Evolutionary conservation across 2,329 filamentous ascomycete genomes (phyloP), one percentile per base, ranked within the genome.

Genomic region (Chaetomium sp.): DNA sequence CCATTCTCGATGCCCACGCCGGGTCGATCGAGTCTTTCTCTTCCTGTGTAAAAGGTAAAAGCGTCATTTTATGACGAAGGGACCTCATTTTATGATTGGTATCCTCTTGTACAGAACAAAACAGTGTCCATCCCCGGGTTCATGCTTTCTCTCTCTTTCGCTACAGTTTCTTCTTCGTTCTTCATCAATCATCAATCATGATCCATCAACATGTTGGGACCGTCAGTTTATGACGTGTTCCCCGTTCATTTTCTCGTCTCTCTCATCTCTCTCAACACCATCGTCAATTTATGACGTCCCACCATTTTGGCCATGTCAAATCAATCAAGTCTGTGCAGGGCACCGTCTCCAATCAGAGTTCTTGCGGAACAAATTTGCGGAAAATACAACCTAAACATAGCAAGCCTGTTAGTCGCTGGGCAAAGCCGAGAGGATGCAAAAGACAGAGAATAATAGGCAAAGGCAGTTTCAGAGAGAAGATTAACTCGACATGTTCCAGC

Each of bases 391-490:
- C 19, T n/a, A 47, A 34, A 43, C 47, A 55, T 40, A 58, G 45
- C 37, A 9, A 32, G 32, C 6, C 19, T 51, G 37, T 47, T 33
- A 38, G n/a, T 1, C 2, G 40, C 43, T 19, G 4, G 11, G 6
- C 11, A 8, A 10, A n/a, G 36, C 19, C 6, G 27, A n/a, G 33
- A 27, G 14, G 36, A 48, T 6, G 34, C 2, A 27, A 19, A 27
- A 2, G 8, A n/a, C 6, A 6, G n/a, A 38, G 27, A 4, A 34
- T 33, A 10, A 32, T 6, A 44, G 38, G 19, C 19, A 5, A 14
- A 36, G 12, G 35, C 37, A 49, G 43, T 55, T 45, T 77, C 75
- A 78, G 75, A 77, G 75, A 78, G 75, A 78, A 78, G 75, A 78
- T 78, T 78, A 57, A 60, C 58, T 73, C 71, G 69, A 72, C 71